phyloP scores from a whole-genome alignment of 2,329 filamentous ascomycete species.

The Penicillium concentricum region DNA sequence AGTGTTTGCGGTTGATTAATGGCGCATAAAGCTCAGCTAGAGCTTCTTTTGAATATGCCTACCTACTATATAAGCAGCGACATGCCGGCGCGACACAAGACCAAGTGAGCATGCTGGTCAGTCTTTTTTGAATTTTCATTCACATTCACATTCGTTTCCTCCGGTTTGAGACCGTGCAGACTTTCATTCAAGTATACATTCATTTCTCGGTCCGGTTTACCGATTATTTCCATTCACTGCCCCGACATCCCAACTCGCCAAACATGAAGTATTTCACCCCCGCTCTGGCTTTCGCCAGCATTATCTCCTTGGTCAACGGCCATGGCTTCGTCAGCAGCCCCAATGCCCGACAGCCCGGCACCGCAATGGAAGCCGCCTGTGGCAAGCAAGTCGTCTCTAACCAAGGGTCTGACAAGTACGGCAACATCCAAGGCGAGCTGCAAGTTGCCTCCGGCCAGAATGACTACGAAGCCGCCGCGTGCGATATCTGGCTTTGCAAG shows the following conservation, averaged over 20 bases:
- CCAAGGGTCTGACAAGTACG: slow-evolving; percentile 54
- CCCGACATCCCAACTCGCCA: slow-evolving; percentile 31
- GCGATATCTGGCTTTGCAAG: slow-evolving; percentile 58
- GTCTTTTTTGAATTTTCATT: slow-evolving; percentile 18
- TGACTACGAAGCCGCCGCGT: slow-evolving; percentile 50
- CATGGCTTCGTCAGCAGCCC: slow-evolving; percentile 56
- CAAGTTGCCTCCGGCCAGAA: slow-evolving; percentile 49
- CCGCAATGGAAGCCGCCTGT: slow-evolving; percentile 53
- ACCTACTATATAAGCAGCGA: slow-evolving; percentile 13
- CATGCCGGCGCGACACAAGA: neutral
- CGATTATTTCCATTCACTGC: slow-evolving; percentile 21
- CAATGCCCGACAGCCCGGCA: slow-evolving; percentile 50
- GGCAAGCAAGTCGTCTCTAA: slow-evolving; percentile 56
- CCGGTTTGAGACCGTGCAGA: slow-evolving; percentile 23
- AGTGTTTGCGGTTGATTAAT: slow-evolving; percentile 16
- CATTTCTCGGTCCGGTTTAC: slow-evolving; percentile 21
- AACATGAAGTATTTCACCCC: slow-evolving; percentile 42
- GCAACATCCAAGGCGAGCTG: slow-evolving; percentile 57
- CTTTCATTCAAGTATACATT: slow-evolving; percentile 15
- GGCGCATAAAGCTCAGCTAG: neutral
- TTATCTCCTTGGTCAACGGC: slow-evolving; percentile 49
- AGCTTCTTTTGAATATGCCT: neutral
- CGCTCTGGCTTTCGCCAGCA: slow-evolving; percentile 44
- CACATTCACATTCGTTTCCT: slow-evolving; percentile 19
- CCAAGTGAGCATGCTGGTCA: slow-evolving; percentile 14